A percentile compares a stretch with the other conserved stretches of the same genome.
Evolutionary conservation across 2,329 filamentous ascomycete species (phyloP).

Genomic region (Aspergillus sp.): DNA sequence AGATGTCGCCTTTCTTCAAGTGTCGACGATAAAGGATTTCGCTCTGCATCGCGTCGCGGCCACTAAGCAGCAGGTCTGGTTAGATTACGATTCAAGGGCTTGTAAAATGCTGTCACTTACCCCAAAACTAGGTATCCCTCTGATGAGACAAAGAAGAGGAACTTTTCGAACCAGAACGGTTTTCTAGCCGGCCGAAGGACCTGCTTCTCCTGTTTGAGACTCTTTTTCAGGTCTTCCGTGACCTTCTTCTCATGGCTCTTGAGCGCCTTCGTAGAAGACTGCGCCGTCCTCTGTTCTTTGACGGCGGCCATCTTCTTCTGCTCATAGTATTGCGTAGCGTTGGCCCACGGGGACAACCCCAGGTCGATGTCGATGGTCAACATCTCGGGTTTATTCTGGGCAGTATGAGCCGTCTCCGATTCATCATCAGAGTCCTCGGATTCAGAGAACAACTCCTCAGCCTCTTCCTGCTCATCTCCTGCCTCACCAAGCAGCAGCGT

Average conservation of each 20-base stretch:
- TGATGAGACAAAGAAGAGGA: conserved; percentile 89
- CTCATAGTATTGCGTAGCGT: conserved; percentile 88
- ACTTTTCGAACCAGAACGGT: conserved; percentile 96
- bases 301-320: conserved; percentile 79
- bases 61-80: conserved; percentile 38
- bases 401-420: conserved; percentile 25
- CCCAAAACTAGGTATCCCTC: conserved; percentile 92
- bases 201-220: conserved; percentile 87
- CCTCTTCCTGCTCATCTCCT: conserved; percentile 61
- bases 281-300: conserved; percentile 83
- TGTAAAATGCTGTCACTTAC: conserved; percentile 21
- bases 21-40: conserved; percentile 89
- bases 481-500: conserved; percentile 76
- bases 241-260: conserved; percentile 92
- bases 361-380: conserved; percentile 84
- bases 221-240: conserved; percentile 77
- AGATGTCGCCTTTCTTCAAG: conserved; percentile 84
- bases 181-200: conserved; percentile 78
- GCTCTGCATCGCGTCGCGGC: conserved; percentile 83
- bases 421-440: conserved; percentile 48
- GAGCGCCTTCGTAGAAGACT: conserved; percentile 77
- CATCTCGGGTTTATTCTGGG: conserved; percentile 30
- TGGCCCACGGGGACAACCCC: conserved; percentile 77
- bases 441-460: conserved; percentile 64
- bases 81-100: neutral